These are phyloP conservation scores for Phyllosticta paracitricarpa DNA, from an alignment of 2,329 filamentous ascomycete genomes.

Conservation along the genomic window DNA sequence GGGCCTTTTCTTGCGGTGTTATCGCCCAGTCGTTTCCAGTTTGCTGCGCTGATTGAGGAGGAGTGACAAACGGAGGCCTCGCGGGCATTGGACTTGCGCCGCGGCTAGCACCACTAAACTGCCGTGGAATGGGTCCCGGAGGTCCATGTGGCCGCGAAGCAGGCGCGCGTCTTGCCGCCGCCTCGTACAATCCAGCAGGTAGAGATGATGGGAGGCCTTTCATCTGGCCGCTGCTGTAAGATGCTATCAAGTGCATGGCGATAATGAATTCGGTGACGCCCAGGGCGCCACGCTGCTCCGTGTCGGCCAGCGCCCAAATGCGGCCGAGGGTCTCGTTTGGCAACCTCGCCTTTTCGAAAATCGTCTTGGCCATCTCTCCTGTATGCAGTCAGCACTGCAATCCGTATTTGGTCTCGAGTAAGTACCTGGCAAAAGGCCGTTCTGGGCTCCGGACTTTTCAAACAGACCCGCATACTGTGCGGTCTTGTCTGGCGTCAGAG, in stretches of 20 bases:
- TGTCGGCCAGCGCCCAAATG: slow-evolving; percentile 93
- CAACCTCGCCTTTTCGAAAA: slow-evolving; percentile 86
- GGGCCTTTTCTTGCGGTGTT: slow-evolving; percentile 69
- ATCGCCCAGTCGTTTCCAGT: slow-evolving; percentile 71
- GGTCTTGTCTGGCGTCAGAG: slow-evolving; percentile 78
- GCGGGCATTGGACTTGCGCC: slow-evolving; percentile 43
- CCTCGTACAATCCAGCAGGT: slow-evolving; percentile 81
- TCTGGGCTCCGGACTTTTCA: slow-evolving; percentile 72
- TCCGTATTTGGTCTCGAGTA: neutral
- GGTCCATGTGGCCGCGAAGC: slow-evolving; percentile 36
- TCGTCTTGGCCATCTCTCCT: slow-evolving; percentile 81
- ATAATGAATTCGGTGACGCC: slow-evolving; percentile 91
- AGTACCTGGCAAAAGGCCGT: slow-evolving; percentile 61
- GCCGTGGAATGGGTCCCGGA: slow-evolving; percentile 61
- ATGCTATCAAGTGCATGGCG: slow-evolving; percentile 93
- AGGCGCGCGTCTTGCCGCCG: slow-evolving; percentile 58
- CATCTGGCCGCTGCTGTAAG: slow-evolving; percentile 75
- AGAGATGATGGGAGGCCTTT: slow-evolving; percentile 69
- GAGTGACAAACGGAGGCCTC: slow-evolving; percentile 39
- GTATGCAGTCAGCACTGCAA: slow-evolving; percentile 8
- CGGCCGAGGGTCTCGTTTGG: slow-evolving; percentile 85
- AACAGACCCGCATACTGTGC: slow-evolving; percentile 83
- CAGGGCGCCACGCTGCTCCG: slow-evolving; percentile 79
- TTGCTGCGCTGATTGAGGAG: slow-evolving; percentile 41
- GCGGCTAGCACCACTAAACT: slow-evolving; percentile 61